These are phyloP conservation scores for Cardamine resedifolia DNA, from an alignment of 345 rosid species.

Conservation along the genomic window DNA sequence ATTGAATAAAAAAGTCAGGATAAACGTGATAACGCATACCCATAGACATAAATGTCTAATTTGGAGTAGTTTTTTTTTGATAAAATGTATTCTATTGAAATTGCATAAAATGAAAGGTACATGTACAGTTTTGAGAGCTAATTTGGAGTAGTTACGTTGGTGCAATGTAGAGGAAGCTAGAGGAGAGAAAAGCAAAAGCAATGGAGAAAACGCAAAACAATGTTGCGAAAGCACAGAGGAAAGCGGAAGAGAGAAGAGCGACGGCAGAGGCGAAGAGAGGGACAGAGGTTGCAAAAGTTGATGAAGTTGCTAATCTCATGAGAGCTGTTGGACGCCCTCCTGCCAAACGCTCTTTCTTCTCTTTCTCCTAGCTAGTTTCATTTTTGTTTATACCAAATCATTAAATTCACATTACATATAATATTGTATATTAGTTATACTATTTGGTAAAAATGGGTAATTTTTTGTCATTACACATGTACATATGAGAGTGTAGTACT, in stretches of 20 bases:
- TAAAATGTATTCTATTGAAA: too few species aligned
- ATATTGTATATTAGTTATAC: not conserved
- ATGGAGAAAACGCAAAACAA: slow-evolving; percentile 86
- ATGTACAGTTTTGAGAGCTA: too few species aligned
- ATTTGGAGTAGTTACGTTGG: not conserved
- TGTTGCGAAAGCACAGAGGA: slow-evolving; percentile 71
- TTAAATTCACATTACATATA: not conserved
- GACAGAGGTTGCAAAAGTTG: slow-evolving; percentile 65
- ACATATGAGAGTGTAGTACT: slow-evolving; percentile 3
- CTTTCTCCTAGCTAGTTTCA: slow-evolving; percentile 18
- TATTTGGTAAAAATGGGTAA: not conserved
- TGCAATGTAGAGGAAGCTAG: slow-evolving; percentile 70
- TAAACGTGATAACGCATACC: too few species aligned
- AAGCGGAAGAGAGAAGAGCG: slow-evolving; percentile 90
- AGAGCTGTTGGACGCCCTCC: slow-evolving; percentile 88
- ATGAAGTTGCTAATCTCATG: slow-evolving; percentile 82
- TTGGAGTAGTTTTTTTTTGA: too few species aligned
- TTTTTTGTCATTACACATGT: not conserved
- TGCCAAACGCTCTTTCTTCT: slow-evolving; percentile 73
- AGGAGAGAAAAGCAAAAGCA: slow-evolving; percentile 81
- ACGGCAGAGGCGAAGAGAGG: slow-evolving; percentile 87
- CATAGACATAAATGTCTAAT: not conserved
- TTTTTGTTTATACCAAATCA: not conserved
- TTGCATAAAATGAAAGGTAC: too few species aligned
- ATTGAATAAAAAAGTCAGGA: too few species aligned